These are phyloP conservation scores for Tricholoma terreum DNA, from an alignment of 768 basidiomycete species.

Conservation along the genomic window DNA sequence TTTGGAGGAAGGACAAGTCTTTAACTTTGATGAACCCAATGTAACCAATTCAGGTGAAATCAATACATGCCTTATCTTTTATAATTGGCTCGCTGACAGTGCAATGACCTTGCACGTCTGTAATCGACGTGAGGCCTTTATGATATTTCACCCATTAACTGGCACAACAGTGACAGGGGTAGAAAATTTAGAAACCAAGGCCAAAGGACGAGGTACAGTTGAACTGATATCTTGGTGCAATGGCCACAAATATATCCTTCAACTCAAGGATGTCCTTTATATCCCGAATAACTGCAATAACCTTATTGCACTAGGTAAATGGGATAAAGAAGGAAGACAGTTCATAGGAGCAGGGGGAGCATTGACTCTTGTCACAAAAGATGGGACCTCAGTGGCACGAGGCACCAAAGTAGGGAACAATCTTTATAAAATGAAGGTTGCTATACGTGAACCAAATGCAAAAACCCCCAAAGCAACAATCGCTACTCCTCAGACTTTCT, in stretches of 20 bases:
- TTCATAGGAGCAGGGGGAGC: not conserved
- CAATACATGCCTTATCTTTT: conserved; percentile 1
- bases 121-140: conserved; percentile 2
- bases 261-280: not conserved
- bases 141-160: not conserved
- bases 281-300: not conserved
- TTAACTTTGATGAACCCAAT: not conserved
- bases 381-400: not conserved
- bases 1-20: not conserved
- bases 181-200: not conserved
- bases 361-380: not conserved
- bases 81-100: conserved; percentile 7
- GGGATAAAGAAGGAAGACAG: conserved; percentile 2
- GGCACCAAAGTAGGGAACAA: not conserved
- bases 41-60: not conserved
- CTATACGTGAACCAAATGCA: not conserved
- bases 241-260: not conserved
- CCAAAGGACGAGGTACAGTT: not conserved
- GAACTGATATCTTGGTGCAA: not conserved
- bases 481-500: not conserved
- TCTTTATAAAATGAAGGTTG: not conserved
- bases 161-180: not conserved
- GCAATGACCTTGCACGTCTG: not conserved
- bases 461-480: not conserved
- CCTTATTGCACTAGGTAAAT: conserved; percentile 2